Conservation (phyloP, 73 alveolate genomes). For the Paramecium sonneborni region DNA sequence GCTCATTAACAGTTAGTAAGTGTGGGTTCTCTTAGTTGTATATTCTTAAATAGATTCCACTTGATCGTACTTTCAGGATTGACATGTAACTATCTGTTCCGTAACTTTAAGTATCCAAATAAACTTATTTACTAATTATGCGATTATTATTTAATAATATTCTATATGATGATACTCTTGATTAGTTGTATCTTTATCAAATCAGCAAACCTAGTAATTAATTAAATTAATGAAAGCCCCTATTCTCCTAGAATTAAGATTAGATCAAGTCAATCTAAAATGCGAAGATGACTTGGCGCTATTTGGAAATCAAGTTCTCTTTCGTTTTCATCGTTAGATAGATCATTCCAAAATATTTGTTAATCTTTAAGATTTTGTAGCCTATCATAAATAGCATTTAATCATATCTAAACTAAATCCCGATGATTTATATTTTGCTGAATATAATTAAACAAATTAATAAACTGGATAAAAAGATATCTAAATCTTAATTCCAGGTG, state of each 20-base stretch:
- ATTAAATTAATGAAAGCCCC: constrained; percentile 35
- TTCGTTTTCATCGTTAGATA: background rate
- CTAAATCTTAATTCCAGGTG: background rate
- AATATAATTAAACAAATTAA: background rate
- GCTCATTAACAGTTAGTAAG: background rate
- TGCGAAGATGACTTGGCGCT: background rate
- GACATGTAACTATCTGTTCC: background rate
- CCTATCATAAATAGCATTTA: background rate
- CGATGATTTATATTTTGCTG: background rate
- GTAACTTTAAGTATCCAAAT: background rate
- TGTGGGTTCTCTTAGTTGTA: background rate
- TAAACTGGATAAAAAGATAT: constrained; percentile 11
- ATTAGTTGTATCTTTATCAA: background rate
- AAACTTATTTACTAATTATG: background rate
- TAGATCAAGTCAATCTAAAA: background rate
- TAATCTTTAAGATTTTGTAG: background rate
- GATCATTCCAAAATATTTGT: background rate
- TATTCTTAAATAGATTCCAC: background rate
- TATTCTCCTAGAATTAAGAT: background rate
- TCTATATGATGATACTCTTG: constrained; percentile 21
- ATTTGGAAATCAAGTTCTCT: background rate
- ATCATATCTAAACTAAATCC: background rate
- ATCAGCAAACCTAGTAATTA: background rate
- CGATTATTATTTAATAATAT: constrained; percentile 4
- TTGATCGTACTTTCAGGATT: constrained; percentile 4